Evolutionary conservation across 352 stramenopile genomes (phyloP).

Genomic region (Blastocystis sp.): DNA sequence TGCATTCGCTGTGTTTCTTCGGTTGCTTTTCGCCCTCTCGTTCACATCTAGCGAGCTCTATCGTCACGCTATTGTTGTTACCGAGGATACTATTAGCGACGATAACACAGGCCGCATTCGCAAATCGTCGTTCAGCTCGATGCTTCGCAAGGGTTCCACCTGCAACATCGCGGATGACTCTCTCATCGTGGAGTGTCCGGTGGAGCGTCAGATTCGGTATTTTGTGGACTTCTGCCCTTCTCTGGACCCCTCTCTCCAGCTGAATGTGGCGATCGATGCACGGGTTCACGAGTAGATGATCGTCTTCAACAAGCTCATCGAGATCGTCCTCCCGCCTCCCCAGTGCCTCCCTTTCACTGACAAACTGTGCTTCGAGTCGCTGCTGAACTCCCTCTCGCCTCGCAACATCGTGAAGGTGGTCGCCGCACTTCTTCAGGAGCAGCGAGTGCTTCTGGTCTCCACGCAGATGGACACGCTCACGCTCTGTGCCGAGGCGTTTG

Average conservation of each 20-base stretch:
- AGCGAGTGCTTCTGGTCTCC: constrained; percentile 36
- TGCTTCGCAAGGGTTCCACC: constrained; percentile 47
- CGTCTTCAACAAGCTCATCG: constrained; percentile 53
- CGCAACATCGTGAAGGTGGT: constrained; percentile 55
- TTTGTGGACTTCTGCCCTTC: constrained; percentile 58
- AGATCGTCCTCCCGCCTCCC: constrained; percentile 22
- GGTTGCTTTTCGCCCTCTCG: neutral
- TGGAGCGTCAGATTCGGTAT: constrained; percentile 60
- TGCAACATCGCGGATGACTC: constrained; percentile 49
- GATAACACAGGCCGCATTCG: neutral
- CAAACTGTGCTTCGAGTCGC: constrained; percentile 26
- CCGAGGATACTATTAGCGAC: constrained; percentile 10
- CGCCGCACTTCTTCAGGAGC: constrained; percentile 6
- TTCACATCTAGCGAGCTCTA: constrained; percentile 37
- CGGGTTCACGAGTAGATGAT: neutral
- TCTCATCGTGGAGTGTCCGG: neutral
- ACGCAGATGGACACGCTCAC: constrained; percentile 53
- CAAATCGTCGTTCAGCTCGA: constrained; percentile 38
- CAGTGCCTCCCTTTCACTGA: constrained; percentile 56
- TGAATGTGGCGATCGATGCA: neutral
- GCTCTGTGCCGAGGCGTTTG: constrained; percentile 9
- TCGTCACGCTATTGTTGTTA: constrained; percentile 29
- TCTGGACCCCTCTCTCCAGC: constrained; percentile 27
- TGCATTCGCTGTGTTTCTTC: constrained; percentile 54
- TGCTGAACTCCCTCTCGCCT: constrained; percentile 29